phyloP scores from a whole-genome alignment of 2,329 filamentous ascomycete species.

The Gremmenia infestans region DNA sequence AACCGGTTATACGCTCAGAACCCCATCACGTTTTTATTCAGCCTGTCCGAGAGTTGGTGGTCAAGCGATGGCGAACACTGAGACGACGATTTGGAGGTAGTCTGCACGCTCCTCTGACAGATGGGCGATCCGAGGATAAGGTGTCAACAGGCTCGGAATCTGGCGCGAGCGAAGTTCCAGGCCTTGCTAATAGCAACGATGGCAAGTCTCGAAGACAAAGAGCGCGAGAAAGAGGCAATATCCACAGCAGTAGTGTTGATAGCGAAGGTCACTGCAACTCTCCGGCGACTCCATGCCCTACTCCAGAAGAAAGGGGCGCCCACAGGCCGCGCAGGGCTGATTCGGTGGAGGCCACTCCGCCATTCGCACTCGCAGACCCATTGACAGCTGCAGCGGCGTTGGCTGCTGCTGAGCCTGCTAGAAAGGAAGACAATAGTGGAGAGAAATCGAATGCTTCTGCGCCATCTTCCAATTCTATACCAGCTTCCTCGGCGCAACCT shows the following conservation, averaged over 20 bases:
- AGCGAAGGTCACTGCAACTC: constrained; percentile 21
- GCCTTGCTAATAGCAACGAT: constrained; percentile 15
- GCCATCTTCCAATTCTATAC: not conserved
- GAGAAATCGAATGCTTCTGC: not conserved
- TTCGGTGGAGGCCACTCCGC: not conserved
- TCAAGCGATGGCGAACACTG: constrained; percentile 26
- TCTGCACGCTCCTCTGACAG: constrained; percentile 14
- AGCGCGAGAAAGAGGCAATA: constrained; percentile 27
- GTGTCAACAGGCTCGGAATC: constrained; percentile 8
- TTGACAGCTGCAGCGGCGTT: constrained; percentile 9
- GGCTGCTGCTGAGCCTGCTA: not conserved
- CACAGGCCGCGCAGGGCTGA: not conserved
- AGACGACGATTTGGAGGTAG: constrained; percentile 25
- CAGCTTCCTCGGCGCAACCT: not conserved
- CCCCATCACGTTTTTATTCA: constrained; percentile 29
- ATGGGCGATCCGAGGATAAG: constrained; percentile 10
- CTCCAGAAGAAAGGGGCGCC: constrained; percentile 1
- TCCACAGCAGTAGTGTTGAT: constrained; percentile 24
- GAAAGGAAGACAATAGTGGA: not conserved
- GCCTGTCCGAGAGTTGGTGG: constrained; percentile 28
- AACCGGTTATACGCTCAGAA: constrained; percentile 25
- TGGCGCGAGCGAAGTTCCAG: constrained; percentile 8
- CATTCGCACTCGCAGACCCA: constrained; percentile 8
- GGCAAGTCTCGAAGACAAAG: constrained; percentile 20
- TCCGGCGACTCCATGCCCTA: constrained; percentile 14